Base-by-base conservation (phyloP, 1,284 basidiomycete species). In the Leccinum fuscescens region DNA sequence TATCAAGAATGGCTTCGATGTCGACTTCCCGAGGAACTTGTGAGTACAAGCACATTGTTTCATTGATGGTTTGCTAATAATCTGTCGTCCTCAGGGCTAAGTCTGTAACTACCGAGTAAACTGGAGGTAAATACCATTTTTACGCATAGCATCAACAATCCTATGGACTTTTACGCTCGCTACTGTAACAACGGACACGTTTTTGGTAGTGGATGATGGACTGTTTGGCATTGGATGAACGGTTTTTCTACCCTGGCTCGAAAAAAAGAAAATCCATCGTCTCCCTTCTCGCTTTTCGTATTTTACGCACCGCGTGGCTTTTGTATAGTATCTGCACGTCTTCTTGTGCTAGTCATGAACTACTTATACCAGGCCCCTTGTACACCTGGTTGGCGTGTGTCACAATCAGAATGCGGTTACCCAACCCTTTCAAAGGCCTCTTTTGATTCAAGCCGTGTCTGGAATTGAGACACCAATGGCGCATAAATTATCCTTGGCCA, bases 1-100 rank as follows among this genome's bases (percentile, higher is more conserved):
- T 9, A 88, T 97, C 68, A 91, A 86, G 78, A 95, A 94, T 73
- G 96, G 96, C 56, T 95, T 94, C 67, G 96, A 99, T 75, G 96
- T 98, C 69, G 96, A 99, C 76, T 98, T 98, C 90, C 96, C 96
- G 27, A 84, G 96, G 72, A 98, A 98, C 82, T 81, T 98, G 86
- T 91, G 71, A 70, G 90, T 60, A 51, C n/a, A 46, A 22, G 55
- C 54, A 63, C 56, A 5, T 22, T 61, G 15, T 24, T 56, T 48
- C 31, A n/a, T 54, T 31, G 50, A 56, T 46, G 62, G 37, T 64
- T 64, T 56, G 51, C 56, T 64, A 52, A 65, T 44, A n/a, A 42
- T 8, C 57, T 60, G 57, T 35, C 55, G 52, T 54, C 31, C 60
- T 66, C 15, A 92, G 89, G 80, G 90, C 90, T 62, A 93, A 93